Conservation (phyloP, 2,329 filamentous ascomycete genomes). For the Pyricularia grisea region DNA sequence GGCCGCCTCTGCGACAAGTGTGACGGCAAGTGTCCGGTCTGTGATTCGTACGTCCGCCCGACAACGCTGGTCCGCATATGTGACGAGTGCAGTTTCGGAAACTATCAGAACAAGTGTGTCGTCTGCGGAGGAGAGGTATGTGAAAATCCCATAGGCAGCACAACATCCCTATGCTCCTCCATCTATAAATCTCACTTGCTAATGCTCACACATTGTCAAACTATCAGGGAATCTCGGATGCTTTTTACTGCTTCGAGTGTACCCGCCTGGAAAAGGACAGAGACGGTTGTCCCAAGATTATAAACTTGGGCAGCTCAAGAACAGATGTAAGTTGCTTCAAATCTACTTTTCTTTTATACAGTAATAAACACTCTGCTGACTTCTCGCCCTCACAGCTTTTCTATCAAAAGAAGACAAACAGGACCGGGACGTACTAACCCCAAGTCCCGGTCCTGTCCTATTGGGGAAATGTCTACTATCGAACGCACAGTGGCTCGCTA, state of each 20-base stretch:
- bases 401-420: slow-evolving; percentile 60
- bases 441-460: not conserved
- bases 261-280: slow-evolving; percentile 93
- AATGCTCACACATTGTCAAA: not conserved
- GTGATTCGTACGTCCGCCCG: slow-evolving; percentile 96
- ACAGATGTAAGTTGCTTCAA: slow-evolving; percentile 68
- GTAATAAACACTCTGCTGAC: slow-evolving; percentile 15
- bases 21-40: slow-evolving; percentile 98
- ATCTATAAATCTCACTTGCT: not conserved
- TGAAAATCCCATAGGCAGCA: not conserved
- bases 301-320: slow-evolving; percentile 89
- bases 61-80: slow-evolving; percentile 97
- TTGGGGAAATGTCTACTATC: not conserved
- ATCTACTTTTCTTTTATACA: slow-evolving; percentile 2
- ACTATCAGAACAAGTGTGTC: slow-evolving; percentile 99
- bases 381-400: slow-evolving; percentile 34
- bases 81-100: slow-evolving; percentile 98
- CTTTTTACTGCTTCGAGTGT: slow-evolving; percentile 99
- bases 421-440: slow-evolving; percentile 39
- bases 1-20: slow-evolving; percentile 99
- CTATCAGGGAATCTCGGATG: slow-evolving; percentile 73
- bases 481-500: not conserved
- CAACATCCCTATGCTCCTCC: not conserved
- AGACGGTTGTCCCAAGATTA: slow-evolving; percentile 98
- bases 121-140: slow-evolving; percentile 79